These are phyloP conservation scores for Beauveria caledonica DNA, from an alignment of 2,329 filamentous ascomycete species.

Conservation along the genomic window DNA sequence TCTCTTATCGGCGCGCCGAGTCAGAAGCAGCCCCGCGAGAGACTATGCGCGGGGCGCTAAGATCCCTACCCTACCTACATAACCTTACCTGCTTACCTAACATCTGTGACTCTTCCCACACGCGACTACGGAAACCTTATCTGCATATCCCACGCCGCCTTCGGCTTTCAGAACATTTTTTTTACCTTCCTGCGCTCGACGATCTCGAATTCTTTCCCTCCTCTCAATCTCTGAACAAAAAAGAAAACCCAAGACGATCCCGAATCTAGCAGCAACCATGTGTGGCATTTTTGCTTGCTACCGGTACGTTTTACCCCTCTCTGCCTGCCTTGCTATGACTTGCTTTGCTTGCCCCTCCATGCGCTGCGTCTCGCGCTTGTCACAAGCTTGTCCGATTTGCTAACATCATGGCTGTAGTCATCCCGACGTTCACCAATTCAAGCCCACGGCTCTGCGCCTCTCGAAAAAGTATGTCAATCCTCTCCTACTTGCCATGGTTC, in stretches of 20 bases:
- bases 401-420: slow-evolving; percentile 44
- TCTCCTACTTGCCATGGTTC: background rate
- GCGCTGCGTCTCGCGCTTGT: background rate
- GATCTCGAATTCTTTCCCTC: slow-evolving; percentile 5
- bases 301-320: slow-evolving; percentile 48
- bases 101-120: slow-evolving; percentile 4
- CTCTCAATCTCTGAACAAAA: background rate
- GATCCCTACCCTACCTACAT: too few relatives aligned
- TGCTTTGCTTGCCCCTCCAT: slow-evolving; percentile 15
- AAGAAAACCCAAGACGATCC: background rate
- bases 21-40: too few relatives aligned
- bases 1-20: too few relatives aligned
- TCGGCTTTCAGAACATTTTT: slow-evolving; percentile 8
- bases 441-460: slow-evolving; percentile 86
- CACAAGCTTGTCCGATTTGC: slow-evolving; percentile 13
- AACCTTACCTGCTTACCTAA: too few relatives aligned
- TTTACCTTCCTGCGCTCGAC: background rate
- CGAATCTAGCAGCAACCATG: slow-evolving; percentile 50
- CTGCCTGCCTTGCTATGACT: slow-evolving; percentile 11
- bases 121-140: background rate
- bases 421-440: slow-evolving; percentile 92
- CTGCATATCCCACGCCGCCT: slow-evolving; percentile 10
- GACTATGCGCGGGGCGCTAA: too few relatives aligned
- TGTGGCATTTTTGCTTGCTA: slow-evolving; percentile 97
- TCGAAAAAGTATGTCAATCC: slow-evolving; percentile 71